Conservation (phyloP, 1,284 basidiomycete genomes). For the Boletus subluridellus region DNA sequence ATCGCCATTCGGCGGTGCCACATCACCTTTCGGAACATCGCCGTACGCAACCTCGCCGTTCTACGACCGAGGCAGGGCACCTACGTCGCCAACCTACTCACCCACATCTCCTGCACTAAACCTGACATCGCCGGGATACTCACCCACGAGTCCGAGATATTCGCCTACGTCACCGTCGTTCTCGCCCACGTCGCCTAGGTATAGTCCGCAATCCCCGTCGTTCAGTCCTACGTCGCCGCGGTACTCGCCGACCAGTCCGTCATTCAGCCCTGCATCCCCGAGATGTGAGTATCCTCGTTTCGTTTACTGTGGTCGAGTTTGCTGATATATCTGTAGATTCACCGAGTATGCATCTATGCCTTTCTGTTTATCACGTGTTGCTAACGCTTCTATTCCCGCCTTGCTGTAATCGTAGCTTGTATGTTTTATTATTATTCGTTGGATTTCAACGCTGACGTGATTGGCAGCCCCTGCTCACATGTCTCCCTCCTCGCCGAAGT, state of each 20-base stretch:
- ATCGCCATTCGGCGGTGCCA: conserved; percentile 76
- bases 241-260: conserved; percentile 82
- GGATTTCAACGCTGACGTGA: conserved; percentile 10
- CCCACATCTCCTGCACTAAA: conserved; percentile 80
- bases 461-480: conserved; percentile 63
- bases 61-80: conserved; percentile 62
- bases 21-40: conserved; percentile 78
- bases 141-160: conserved; percentile 84
- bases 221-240: conserved; percentile 84
- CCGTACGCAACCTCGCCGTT: conserved; percentile 79
- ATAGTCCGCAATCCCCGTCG: conserved; percentile 78
- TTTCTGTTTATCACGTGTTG: conserved; percentile 12
- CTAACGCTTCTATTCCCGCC: conserved; percentile 15
- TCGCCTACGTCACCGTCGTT: conserved; percentile 84
- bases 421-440: conserved; percentile 30
- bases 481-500: conserved; percentile 82
- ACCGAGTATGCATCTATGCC: conserved; percentile 56
- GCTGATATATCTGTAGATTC: conserved; percentile 54
- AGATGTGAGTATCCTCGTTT: conserved; percentile 55
- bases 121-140: conserved; percentile 79
- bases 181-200: conserved; percentile 80
- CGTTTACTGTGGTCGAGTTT: conserved; percentile 1
- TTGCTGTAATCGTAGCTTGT: conserved; percentile 49
- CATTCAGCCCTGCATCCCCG: conserved; percentile 83
- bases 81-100: conserved; percentile 82